Base-by-base conservation (phyloP, 202 grass and related monocot species). In the Bolboschoenoplectus hybrid region DNA sequence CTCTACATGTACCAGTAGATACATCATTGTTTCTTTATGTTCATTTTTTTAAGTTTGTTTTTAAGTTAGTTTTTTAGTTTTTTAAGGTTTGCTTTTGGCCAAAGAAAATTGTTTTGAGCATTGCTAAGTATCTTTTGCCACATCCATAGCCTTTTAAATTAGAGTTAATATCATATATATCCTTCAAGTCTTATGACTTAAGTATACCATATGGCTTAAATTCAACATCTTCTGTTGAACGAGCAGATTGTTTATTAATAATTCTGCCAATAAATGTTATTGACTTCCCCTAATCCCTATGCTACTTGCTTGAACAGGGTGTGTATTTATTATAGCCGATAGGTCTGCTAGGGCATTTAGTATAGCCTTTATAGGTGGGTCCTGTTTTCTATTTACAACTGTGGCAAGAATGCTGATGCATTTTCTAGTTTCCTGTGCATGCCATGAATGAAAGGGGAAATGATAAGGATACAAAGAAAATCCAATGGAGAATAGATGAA, bases 381-480 rank as follows among this genome's bases (percentile, higher is more conserved):
- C 49, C 12, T 77, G 47, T 50, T 56, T 38, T 35, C 32, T 72
- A 77, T 77, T 77, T 77, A 77, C 56, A 32, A 55, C 55, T 39
- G 5, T 77, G 74, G 74, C 5, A 39, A 16, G 74, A 55, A 77
- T 36, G 74, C 74, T 77, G 50, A 56, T 39, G 26, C 49, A 56
- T 55, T 55, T 55, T 77, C 74, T 77, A 36, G 49, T 79, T 52
- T n/a, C 40, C 75, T 60, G 52, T 79, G 75, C 51, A 58, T 58
- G 34, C 14, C 34, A 39, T 60, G 60, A 60, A 41, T 55, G 6
- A 60, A 50, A 32, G 72, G 51, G 74, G 5, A 52, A 78, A 53
- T 75, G 71, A 55, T 36, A 76, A 76, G 73, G 43, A 76, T 55
- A 14, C n/a, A 76, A 2, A 17, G 11, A n/a, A 78, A 13, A 57